Base-by-base conservation (phyloP, 2,329 filamentous ascomycete genomes). In the Fusarium dimerum region DNA sequence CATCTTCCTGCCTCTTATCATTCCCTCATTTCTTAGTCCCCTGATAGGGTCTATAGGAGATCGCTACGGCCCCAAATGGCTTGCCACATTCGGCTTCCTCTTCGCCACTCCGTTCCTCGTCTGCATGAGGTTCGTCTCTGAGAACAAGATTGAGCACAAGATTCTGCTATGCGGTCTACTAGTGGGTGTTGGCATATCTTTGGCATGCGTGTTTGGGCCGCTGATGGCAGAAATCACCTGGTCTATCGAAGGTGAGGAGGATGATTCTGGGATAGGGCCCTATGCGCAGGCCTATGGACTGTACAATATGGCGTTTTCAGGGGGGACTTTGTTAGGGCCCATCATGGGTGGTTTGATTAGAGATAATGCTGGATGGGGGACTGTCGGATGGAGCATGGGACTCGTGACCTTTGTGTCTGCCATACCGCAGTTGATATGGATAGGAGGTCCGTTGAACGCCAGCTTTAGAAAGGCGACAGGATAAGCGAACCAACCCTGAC, bases 181-280 rank as follows among this genome's bases (percentile, higher is more conserved):
- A 1, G 50, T 57, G 3, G 68, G 67, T 8, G 43, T 72, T 7
- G 70, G 70, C 2, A 50, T 71, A 9, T 63, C 65, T 2, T 55
- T 66, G 43, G 54, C 64, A 9, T 68, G 65, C n/a, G 65, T 70
- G n/a, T 64, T 71, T 17, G 66, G 65, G 2, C 68, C 69, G 3
- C 42, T 72, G 47, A 72, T 71, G 64, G 70, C 69, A 2, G 70
- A 72, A 56, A 71, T 72, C 39, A 69, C 66, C 36, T 72, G 67
- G 66, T 56, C 68, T 5, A 58, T 68, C 9, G 55, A 67, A 44
- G 53, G 47, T 11, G 56, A 60, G 15, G 57, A 60, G 46, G 59
- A 59, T 3, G 57, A 56, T 15, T 53, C 55, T 36, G 59, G 57
- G 18, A 56, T 45, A 8, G 63, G 61, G 13, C 68, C 71, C 7